phyloP scores from a whole-genome alignment of 2,329 filamentous ascomycete species.

The Cladorrhinum sp. region DNA sequence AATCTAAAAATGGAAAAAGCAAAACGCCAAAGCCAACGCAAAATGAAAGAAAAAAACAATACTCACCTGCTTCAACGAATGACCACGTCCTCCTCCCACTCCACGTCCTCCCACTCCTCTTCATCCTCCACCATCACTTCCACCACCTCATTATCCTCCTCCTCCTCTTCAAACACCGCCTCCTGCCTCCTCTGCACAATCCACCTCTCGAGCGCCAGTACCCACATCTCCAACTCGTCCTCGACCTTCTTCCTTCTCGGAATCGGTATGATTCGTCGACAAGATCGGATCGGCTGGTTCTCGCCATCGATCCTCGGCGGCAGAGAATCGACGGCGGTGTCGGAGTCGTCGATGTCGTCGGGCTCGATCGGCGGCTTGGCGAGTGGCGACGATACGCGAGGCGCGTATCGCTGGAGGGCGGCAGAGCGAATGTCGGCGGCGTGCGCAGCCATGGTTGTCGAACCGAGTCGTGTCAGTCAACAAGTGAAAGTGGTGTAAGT shows the following conservation, averaged over 20 bases:
- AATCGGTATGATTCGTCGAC: not conserved
- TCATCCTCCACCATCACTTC: not conserved
- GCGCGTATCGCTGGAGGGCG: not conserved
- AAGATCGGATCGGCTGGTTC: not conserved
- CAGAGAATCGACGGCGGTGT: not conserved
- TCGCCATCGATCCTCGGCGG: not conserved
- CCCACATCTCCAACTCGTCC: not conserved
- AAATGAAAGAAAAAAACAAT: not conserved
- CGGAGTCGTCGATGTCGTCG: not conserved
- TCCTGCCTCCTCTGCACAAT: not conserved
- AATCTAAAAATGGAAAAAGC: not conserved
- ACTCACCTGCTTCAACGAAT: not conserved
- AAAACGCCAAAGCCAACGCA: not conserved
- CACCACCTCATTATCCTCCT: not conserved
- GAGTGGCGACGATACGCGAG: not conserved
- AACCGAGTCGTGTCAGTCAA: too few species aligned
- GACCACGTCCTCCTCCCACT: not conserved
- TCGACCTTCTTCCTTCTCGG: not conserved
- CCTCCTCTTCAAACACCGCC: not conserved
- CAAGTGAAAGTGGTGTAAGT: not conserved
- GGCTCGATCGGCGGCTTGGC: not conserved
- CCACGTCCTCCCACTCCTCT: not conserved
- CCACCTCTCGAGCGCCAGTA: not conserved
- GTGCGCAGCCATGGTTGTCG: too few species aligned
- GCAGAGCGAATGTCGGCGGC: not conserved